Evolutionary conservation across 495 filamentous ascomycete genomes (phyloP).

Genomic region (Penicillium pancosmium): DNA sequence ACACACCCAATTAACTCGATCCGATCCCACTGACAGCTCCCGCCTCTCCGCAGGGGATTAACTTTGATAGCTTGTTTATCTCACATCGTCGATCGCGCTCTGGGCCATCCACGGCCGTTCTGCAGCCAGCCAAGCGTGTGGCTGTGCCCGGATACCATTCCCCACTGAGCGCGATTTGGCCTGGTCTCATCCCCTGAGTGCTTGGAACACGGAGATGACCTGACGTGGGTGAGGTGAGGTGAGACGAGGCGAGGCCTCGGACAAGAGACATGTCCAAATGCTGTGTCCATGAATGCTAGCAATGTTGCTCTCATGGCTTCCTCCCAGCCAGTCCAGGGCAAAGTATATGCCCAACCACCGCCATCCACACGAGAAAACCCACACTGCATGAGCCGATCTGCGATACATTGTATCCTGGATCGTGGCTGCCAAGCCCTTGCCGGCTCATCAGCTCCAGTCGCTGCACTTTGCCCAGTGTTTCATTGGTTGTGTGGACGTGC

Average conservation of each 20-base stretch:
- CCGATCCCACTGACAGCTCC: too few species aligned
- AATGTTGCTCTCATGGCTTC: neutral
- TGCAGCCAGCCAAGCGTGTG: conserved; percentile 19
- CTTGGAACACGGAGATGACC: neutral
- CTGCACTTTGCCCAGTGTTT: conserved; percentile 3
- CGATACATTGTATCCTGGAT: conserved; percentile 5
- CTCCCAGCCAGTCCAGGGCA: neutral
- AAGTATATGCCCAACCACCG: too few species aligned
- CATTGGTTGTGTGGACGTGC: conserved; percentile 19
- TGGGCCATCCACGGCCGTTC: neutral
- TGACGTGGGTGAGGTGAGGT: neutral
- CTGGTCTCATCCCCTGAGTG: conserved; percentile 17
- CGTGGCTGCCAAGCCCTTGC: conserved; percentile 22
- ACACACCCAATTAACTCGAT: too few species aligned
- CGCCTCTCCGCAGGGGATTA: neutral
- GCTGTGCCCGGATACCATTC: conserved; percentile 24
- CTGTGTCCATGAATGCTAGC: neutral
- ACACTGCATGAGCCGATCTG: neutral
- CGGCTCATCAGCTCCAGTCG: conserved; percentile 18
- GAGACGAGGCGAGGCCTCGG: neutral
- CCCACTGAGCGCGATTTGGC: conserved; percentile 11
- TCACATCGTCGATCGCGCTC: conserved; percentile 1
- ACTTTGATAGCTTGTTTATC: neutral
- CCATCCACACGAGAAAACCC: too few species aligned
- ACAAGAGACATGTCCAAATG: too few species aligned